These are phyloP conservation scores for Puccinellia tenuiflora DNA, from an alignment of 176 grass and related monocot species.

Conservation along the genomic window DNA sequence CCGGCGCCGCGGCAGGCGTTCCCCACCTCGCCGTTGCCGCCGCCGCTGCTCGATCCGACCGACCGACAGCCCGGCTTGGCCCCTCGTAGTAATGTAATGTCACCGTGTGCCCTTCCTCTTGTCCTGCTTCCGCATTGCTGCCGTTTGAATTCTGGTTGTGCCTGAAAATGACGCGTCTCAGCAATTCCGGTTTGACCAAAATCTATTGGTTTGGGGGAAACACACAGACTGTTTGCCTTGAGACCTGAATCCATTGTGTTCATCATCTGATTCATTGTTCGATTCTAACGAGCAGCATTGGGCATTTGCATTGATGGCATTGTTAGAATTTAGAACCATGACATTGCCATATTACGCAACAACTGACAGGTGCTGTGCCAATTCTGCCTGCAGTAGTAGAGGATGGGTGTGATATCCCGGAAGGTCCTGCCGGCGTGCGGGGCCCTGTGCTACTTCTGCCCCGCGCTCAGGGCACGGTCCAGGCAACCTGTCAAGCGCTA, in stretches of 20 bases:
- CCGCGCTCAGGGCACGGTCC: slow-evolving; percentile 59
- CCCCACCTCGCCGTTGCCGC: slow-evolving; percentile 1
- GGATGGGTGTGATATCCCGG: slow-evolving; percentile 69
- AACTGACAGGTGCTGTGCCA: background rate
- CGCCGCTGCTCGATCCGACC: slow-evolving; percentile 11
- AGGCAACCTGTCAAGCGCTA: slow-evolving; percentile 84
- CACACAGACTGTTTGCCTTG: background rate
- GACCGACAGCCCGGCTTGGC: background rate
- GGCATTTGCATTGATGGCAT: background rate
- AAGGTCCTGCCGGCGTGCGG: slow-evolving; percentile 54
- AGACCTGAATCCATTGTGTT: background rate
- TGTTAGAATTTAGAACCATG: too few relatives aligned
- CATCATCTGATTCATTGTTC: background rate
- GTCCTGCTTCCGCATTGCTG: background rate
- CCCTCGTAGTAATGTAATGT: slow-evolving; percentile 1
- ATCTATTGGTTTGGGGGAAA: background rate
- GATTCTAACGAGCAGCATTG: background rate
- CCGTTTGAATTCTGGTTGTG: background rate
- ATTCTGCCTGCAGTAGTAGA: slow-evolving; percentile 28
- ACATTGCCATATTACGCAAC: too few relatives aligned
- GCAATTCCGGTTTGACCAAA: background rate
- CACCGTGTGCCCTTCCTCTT: background rate
- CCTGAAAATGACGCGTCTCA: background rate
- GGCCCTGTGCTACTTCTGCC: slow-evolving; percentile 75
- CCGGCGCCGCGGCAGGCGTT: background rate